Base-by-base conservation (phyloP, 1,139 yeast genomes). In the Sporopachydermia cereana region DNA sequence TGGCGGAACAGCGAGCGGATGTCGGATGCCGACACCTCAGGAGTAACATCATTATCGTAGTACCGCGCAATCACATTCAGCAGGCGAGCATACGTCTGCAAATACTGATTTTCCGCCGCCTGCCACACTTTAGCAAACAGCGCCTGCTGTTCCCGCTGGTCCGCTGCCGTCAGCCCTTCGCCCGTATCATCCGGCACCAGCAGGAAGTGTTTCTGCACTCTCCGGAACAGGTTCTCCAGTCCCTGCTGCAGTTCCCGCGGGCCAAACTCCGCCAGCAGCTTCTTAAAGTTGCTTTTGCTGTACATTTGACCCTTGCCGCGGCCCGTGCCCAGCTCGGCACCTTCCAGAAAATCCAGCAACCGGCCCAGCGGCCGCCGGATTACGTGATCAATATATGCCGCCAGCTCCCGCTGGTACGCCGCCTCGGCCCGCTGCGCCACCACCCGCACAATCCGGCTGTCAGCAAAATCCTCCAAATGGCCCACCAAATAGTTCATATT, bases 251-350 rank as follows among this genome's bases (percentile, higher is more conserved):
- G 64, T 46, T 83, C 93, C 49, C 71, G 73, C 2, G 72, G 60
- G 12, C 83, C 77, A 54, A 77, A 79, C 2, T 71, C 70, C 1
- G 71, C 58, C 34, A 83, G 59, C 20, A 84, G 66, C 34, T 79
- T 72, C 51, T 72, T 76, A 49, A 85, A 64, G 22, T 75, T 71
- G 44, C 76, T 71, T 53, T 73, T 72, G 50, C 76, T 79, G 53
- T 77, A 80, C 23, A 82, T 79, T 52, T 79, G 82, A 50, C 81
- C 76, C 51, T 70, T 73, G 1, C 80, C 71, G 2, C 78, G 77
- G n/a, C 65, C 66, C 2, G 50, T 51, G 2, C 58, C 60, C 5
- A 44, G 44, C 4, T 79, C 81, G 44, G 82, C 76, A 42, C 79
- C 85, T 42, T 72, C 72, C 3, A 86, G 74, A 58, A 84, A 81